Evolutionary conservation across 768 basidiomycete genomes (phyloP), one percentile per base, ranked within the genome.

Genomic region (Boletellus emodensis): DNA sequence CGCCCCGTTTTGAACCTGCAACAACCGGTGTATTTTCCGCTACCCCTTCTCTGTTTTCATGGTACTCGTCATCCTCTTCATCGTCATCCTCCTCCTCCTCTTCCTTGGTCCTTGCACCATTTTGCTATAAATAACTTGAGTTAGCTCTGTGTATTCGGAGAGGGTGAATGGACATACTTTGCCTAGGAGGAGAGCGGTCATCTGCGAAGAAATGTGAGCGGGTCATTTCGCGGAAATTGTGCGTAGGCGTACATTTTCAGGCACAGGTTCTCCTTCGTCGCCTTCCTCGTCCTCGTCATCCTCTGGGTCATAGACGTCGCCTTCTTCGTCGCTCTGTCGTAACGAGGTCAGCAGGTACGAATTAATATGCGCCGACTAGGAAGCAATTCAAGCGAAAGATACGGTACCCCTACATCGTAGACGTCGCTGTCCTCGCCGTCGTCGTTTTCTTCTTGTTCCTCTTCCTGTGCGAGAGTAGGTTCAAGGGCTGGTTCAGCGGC

Each of bases 351-450:
- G 42, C 32, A 20, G 34, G 40, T 38, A 34, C 15, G n/a, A 20
- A 39, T 34, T 10, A 24, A 5, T 24, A 26, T 17, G 28, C 28
- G 36, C 18, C 18, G 34, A 17, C 12, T 11, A 24, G 22, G 44
- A 56, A 40, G n/a, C n/a, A n/a, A n/a, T n/a, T n/a, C n/a, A n/a
- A n/a, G 37, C 4, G 40, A 51, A 39, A 8, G 13, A 39, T 10
- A 40, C 47, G n/a, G 40, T 43, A 66, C 65, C 53, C 67, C 60
- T 22, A 53, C 3, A 0, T 62, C 65, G 41, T 67, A 69, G 2
- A 15, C n/a, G 18, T 66, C 65, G 26, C 56, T 65, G 26, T 68
- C 63, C n/a, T 69, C 67, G 12, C 45, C 65, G 2, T 58, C 60
- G 6, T 56, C 44, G 18, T 6, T 3, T 26, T 52, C 55, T 13